Conservation (phyloP, 1,284 basidiomycete genomes). For the Marasmius sp. region DNA sequence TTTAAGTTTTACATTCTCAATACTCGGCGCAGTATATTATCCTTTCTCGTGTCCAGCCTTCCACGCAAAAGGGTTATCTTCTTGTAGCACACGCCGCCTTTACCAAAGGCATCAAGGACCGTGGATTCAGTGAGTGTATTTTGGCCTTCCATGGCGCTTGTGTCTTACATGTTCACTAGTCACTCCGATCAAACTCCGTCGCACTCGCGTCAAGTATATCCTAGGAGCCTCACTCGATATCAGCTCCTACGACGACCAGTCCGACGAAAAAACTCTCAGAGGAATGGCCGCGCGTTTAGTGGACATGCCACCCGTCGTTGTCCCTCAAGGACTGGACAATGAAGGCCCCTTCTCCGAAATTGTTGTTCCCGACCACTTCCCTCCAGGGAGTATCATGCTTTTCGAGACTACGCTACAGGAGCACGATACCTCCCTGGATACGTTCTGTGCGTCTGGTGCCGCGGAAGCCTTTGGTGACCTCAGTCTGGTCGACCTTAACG, state of each 20-base stretch:
- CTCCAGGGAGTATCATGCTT: conserved; percentile 89
- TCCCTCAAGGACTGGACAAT: conserved; percentile 57
- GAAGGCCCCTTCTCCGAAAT: conserved; percentile 79
- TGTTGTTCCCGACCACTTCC: conserved; percentile 81
- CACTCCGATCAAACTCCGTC: conserved; percentile 78
- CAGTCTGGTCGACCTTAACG: conserved; percentile 87
- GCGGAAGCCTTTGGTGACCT: conserved; percentile 73
- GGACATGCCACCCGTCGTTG: conserved; percentile 57
- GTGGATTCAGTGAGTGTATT: conserved; percentile 63
- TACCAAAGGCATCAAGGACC: conserved; percentile 72
- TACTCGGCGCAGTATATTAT: conserved; percentile 74
- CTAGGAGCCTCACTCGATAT: conserved; percentile 78
- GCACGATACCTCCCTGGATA: conserved; percentile 65
- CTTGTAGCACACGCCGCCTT: conserved; percentile 91
- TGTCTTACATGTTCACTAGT: conserved; percentile 45
- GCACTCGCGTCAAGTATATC: conserved; percentile 78
- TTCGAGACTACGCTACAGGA: conserved; percentile 83
- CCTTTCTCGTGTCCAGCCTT: conserved; percentile 86
- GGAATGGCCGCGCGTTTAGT: conserved; percentile 76
- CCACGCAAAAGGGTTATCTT: conserved; percentile 89
- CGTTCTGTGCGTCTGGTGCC: conserved; percentile 66
- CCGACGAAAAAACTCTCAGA: conserved; percentile 57
- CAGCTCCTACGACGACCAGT: conserved; percentile 56
- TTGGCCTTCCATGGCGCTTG: neutral
- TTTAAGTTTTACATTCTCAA: conserved; percentile 8